phyloP scores from a whole-genome alignment of 208 protist species.

The Wallacemonas sp. region DNA sequence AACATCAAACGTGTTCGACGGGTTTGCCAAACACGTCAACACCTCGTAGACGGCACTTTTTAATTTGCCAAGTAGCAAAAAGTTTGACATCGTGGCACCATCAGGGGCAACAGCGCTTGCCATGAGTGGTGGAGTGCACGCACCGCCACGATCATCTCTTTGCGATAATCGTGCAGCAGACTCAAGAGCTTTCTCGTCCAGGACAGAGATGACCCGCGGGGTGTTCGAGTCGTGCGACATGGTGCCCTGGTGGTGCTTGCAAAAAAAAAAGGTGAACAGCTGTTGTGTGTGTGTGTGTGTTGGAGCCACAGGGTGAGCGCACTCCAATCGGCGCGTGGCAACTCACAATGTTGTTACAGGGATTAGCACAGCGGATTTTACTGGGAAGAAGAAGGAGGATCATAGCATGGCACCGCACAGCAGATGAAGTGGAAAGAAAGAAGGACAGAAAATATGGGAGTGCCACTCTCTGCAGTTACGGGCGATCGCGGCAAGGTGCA shows the following conservation, averaged over 20 bases:
- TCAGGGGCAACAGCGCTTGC: background rate
- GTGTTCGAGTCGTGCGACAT: background rate
- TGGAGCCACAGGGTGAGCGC: too few relatives aligned
- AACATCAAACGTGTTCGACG: slow-evolving; percentile 42
- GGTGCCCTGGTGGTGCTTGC: background rate
- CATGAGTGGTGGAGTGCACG: slow-evolving; percentile 3
- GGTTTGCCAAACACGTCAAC: slow-evolving; percentile 38
- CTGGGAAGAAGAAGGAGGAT: background rate
- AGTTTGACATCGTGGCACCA: slow-evolving; percentile 12
- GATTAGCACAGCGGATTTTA: background rate
- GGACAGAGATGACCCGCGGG: background rate
- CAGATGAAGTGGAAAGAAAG: background rate
- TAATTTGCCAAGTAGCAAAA: slow-evolving; percentile 50
- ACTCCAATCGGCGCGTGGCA: background rate
- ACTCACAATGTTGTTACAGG: too few relatives aligned
- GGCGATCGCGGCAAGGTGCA: too few relatives aligned
- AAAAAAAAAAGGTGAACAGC: slow-evolving; percentile 1
- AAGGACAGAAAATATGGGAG: background rate
- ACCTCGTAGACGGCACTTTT: slow-evolving; percentile 69
- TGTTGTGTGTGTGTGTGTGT: too few relatives aligned
- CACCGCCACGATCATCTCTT: slow-evolving; percentile 3
- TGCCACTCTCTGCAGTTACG: too few relatives aligned
- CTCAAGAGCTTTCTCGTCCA: slow-evolving; percentile 7
- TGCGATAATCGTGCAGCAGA: background rate
- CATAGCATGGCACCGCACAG: background rate